Base-by-base conservation (phyloP, 768 basidiomycete species). In the Amanita inopinata region DNA sequence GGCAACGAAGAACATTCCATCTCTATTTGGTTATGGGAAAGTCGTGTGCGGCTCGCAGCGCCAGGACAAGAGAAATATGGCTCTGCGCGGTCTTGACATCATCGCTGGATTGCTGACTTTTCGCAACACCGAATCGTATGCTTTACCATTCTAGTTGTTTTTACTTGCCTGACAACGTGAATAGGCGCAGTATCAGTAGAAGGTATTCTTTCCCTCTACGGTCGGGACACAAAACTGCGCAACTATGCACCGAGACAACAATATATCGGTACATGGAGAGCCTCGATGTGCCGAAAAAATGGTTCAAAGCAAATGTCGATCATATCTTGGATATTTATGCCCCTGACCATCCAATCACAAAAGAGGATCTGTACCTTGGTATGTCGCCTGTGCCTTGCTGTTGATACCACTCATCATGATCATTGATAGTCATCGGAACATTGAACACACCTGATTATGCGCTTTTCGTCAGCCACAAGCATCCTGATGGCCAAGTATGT, bases 391-490 rank as follows among this genome's bases (percentile, higher is more conserved):
- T 6, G 19, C 17, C 7, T 6, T 38, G 3, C 23, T 22, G 8
- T 14, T 10, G 17, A 18, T 20, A 23, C 7, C 6, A 36, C 14
- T 38, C 23, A 32, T 14, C 3, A 5, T 22, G n/a, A n/a, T 32
- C 28, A 5, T 19, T 23, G 6, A 3, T 31, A 59, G 60, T 80
- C 20, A 69, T 81, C 15, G 82, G 82, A 8, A 67, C 76, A 0
- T 60, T 83, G 4, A 67, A 71, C 30, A 69, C 80, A 9, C 70
- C 76, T 0, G 80, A 83, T 43, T 83, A 84, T 58, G 86, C 76
- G 0, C 60, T 85, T 18, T 79, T 87, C 49, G 84, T 88, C 27
- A 82, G 81, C 51, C 80, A 86, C 47, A 65, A 66, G 45, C 81
- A 85, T 58, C 73, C 69, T 1, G 71, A 80, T 49, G 71, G 77